Percentiles rank a stretch among this genome's conserved stretches.
These are phyloP conservation scores for Leccinum pachyderme DNA, from an alignment of 1,284 basidiomycete species.

Conservation along the genomic window DNA sequence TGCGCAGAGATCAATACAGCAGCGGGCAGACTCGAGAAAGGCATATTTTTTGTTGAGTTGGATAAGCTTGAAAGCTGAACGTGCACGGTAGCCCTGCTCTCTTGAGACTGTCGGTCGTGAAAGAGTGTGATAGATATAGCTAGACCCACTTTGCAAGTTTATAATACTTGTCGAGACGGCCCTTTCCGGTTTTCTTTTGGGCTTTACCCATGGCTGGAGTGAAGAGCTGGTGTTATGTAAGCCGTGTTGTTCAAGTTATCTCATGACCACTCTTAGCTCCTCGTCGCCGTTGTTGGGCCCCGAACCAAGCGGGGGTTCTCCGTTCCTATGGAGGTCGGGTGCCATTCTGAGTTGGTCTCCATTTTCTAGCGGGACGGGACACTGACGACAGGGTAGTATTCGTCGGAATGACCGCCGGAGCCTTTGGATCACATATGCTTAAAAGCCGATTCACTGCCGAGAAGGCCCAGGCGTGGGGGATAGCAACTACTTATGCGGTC, in stretches of 20 bases:
- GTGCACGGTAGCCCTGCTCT: conserved; percentile 98
- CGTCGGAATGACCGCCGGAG: conserved; percentile 60
- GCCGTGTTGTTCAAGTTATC: neutral
- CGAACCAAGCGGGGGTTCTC: conserved; percentile 15
- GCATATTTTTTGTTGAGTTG: conserved; percentile 99
- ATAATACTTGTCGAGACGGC: conserved; percentile 95
- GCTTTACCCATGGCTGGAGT: conserved; percentile 61
- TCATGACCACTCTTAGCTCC: neutral
- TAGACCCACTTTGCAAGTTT: conserved; percentile 80
- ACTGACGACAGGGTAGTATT: conserved; percentile 39
- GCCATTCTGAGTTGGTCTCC: conserved; percentile 28
- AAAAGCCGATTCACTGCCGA: conserved; percentile 51
- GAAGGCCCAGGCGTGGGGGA: conserved; percentile 58
- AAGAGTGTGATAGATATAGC: conserved; percentile 1
- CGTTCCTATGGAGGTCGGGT: conserved; percentile 42
- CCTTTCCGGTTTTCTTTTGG: conserved; percentile 92
- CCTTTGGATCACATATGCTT: conserved; percentile 70
- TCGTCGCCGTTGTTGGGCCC: conserved; percentile 24
- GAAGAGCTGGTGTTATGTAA: neutral
- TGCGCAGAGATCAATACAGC: conserved; percentile 97
- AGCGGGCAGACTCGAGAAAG: conserved; percentile 88
- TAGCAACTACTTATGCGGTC: conserved; percentile 65
- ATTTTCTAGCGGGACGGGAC: neutral
- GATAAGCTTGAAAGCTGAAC: conserved; percentile 99
- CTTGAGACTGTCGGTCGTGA: conserved; percentile 39